Evolutionary conservation across 164 flowering plant species (phyloP).

Genomic region (Houttuynia cordata): DNA sequence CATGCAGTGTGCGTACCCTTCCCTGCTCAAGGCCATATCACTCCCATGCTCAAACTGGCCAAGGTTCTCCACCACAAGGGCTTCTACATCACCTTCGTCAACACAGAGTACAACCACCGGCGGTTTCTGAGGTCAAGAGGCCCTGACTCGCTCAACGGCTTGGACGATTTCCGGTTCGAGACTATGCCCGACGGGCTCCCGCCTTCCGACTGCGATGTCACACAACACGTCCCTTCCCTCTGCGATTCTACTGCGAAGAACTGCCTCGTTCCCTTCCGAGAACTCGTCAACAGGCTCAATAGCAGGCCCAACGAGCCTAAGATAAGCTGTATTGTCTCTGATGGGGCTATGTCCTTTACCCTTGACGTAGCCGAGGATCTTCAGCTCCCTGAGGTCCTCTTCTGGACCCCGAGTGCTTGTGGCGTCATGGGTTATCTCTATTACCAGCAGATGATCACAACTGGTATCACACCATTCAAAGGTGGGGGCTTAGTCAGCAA

Average conservation of each 20-base stretch:
- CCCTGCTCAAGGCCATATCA: conserved; percentile 30
- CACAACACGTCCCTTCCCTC: conserved; percentile 37
- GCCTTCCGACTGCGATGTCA: conserved; percentile 31
- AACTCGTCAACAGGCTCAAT: conserved; percentile 7
- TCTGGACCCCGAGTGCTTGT: conserved; percentile 11
- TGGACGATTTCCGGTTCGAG: conserved; percentile 32
- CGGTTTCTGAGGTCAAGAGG: conserved; percentile 39
- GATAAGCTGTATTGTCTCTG: conserved; percentile 9
- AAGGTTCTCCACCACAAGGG: conserved; percentile 25
- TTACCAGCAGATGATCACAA: not conserved
- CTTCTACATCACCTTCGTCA: conserved; percentile 34
- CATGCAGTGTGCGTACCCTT: conserved; percentile 20
- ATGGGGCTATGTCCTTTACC: conserved; percentile 4
- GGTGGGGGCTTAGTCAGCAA: conserved; percentile 6
- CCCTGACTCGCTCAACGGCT: conserved; percentile 20
- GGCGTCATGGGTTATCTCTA: conserved; percentile 2
- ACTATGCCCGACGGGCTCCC: conserved; percentile 63
- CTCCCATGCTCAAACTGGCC: conserved; percentile 21
- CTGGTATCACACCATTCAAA: conserved; percentile 6
- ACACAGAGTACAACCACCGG: conserved; percentile 48
- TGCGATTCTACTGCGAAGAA: conserved; percentile 24
- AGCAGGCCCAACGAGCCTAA: not conserved
- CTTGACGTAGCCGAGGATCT: conserved; percentile 7
- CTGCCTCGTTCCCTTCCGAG: conserved; percentile 14
- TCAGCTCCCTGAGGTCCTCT: conserved; percentile 2